A percentile compares a stretch with the other conserved stretches of the same genome.
Evolutionary conservation across 495 filamentous ascomycete genomes (phyloP).

Genomic region (Aspergillus biplanus): DNA sequence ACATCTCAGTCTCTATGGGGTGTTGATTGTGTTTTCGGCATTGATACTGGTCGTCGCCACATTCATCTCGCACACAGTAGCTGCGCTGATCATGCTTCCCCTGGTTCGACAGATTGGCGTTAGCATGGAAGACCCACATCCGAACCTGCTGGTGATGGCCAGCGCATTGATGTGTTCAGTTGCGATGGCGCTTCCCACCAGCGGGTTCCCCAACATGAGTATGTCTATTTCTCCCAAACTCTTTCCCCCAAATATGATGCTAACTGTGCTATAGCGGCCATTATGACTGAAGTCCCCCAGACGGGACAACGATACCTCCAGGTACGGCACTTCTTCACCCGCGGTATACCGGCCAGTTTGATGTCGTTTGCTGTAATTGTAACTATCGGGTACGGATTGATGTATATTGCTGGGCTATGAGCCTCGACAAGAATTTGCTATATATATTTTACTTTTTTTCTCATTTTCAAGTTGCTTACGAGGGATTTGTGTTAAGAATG

Average conservation of each 20-base stretch:
- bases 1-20: slow-evolving; percentile 80
- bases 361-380: slow-evolving; percentile 82
- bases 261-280: slow-evolving; percentile 68
- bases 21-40: slow-evolving; percentile 81
- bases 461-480: background rate
- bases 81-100: slow-evolving; percentile 91
- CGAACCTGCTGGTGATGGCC: slow-evolving; percentile 92
- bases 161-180: slow-evolving; percentile 70
- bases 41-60: slow-evolving; percentile 93
- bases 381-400: slow-evolving; percentile 83
- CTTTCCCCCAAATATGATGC: slow-evolving; percentile 14
- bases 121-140: slow-evolving; percentile 84
- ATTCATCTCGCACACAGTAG: slow-evolving; percentile 97
- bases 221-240: slow-evolving; percentile 44
- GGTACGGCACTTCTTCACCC: slow-evolving; percentile 90
- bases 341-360: slow-evolving; percentile 84
- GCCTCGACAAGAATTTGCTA: too few species aligned
- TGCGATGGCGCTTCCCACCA: slow-evolving; percentile 91
- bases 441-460: too few species aligned
- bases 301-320: slow-evolving; percentile 89
- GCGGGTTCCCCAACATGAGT: slow-evolving; percentile 99
- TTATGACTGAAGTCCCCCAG: slow-evolving; percentile 97
- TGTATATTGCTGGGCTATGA: slow-evolving; percentile 77
- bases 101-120: slow-evolving; percentile 84
- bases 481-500: background rate